Percentiles rank a stretch among this genome's conserved stretches.
phyloP scores from a whole-genome alignment of 768 basidiomycete species.

The Tulasnella sp. region DNA sequence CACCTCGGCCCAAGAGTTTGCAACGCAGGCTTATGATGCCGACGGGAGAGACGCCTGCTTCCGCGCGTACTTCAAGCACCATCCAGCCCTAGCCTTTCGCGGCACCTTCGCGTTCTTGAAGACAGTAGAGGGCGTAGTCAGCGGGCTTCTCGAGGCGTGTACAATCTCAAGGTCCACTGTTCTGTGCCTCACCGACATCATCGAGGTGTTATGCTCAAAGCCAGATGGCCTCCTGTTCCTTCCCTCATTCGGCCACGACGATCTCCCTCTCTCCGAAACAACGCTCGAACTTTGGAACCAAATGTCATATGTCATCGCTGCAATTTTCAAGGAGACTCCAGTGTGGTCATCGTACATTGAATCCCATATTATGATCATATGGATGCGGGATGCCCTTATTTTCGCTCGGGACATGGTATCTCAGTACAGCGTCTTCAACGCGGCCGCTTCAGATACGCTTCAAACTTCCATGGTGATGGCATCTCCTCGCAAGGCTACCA shows the following conservation, averaged over 20 bases:
- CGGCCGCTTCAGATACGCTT: slow-evolving; percentile 32
- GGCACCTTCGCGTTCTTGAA: slow-evolving; percentile 62
- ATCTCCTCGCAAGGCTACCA: slow-evolving; percentile 23
- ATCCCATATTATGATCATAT: slow-evolving; percentile 75
- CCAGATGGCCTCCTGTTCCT: slow-evolving; percentile 61
- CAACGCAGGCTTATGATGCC: slow-evolving; percentile 80
- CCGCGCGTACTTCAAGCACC: slow-evolving; percentile 58
- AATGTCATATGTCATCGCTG: slow-evolving; percentile 68
- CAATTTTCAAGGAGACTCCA: slow-evolving; percentile 79
- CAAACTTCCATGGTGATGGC: slow-evolving; percentile 27
- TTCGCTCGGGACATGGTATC: slow-evolving; percentile 80
- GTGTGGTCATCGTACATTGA: slow-evolving; percentile 75
- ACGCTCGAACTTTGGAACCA: slow-evolving; percentile 69
- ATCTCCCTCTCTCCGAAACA: slow-evolving; percentile 39
- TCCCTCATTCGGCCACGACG: slow-evolving; percentile 37
- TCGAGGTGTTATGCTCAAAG: slow-evolving; percentile 73
- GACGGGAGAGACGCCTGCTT: slow-evolving; percentile 84
- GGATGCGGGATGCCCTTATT: slow-evolving; percentile 98
- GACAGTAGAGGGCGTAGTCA: slow-evolving; percentile 53
- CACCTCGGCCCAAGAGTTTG: slow-evolving; percentile 63
- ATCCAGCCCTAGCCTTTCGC: slow-evolving; percentile 53
- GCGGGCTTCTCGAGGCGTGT: slow-evolving; percentile 70
- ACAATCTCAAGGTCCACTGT: slow-evolving; percentile 83
- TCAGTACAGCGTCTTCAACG: slow-evolving; percentile 70
- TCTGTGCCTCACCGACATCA: slow-evolving; percentile 82